A percentile compares a stretch with the other conserved stretches of the same genome.
Evolutionary conservation across 495 filamentous ascomycete genomes (phyloP).

Genomic region (Daldinia caldariorum): DNA sequence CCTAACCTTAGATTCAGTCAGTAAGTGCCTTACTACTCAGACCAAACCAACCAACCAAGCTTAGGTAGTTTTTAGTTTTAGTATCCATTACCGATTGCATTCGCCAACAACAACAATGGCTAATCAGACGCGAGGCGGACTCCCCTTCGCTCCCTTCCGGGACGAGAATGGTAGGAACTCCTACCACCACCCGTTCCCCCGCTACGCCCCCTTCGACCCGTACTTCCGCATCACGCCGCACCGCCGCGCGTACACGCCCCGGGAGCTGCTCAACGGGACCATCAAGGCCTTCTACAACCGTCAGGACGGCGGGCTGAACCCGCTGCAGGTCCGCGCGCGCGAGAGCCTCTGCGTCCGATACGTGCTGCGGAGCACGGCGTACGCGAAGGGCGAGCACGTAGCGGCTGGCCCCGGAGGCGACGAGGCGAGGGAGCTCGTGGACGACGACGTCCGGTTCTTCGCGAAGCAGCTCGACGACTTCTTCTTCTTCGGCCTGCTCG

Average conservation of each 20-base stretch:
- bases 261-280: slow-evolving; percentile 27
- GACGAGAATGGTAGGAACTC: not conserved
- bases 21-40: not conserved
- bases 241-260: slow-evolving; percentile 12
- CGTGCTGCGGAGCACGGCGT: not conserved
- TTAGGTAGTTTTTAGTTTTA: too few species aligned
- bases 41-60: not conserved
- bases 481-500: slow-evolving; percentile 32
- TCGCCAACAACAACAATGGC: too few species aligned
- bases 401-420: not conserved
- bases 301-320: not conserved
- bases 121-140: not conserved
- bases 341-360: slow-evolving; percentile 1
- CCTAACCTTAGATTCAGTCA: too few species aligned
- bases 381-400: not conserved
- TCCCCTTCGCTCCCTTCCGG: not conserved
- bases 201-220: slow-evolving; percentile 30
- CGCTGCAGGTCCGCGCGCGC: slow-evolving; percentile 6
- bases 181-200: not conserved
- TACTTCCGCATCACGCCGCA: slow-evolving; percentile 1
- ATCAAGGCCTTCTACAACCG: slow-evolving; percentile 22
- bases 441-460: slow-evolving; percentile 1
- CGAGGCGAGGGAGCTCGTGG: not conserved
- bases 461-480: slow-evolving; percentile 18
- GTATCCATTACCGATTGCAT: too few species aligned